Evolutionary conservation across 768 basidiomycete species (phyloP).

Genomic region (Auricularia auricula-judae): DNA sequence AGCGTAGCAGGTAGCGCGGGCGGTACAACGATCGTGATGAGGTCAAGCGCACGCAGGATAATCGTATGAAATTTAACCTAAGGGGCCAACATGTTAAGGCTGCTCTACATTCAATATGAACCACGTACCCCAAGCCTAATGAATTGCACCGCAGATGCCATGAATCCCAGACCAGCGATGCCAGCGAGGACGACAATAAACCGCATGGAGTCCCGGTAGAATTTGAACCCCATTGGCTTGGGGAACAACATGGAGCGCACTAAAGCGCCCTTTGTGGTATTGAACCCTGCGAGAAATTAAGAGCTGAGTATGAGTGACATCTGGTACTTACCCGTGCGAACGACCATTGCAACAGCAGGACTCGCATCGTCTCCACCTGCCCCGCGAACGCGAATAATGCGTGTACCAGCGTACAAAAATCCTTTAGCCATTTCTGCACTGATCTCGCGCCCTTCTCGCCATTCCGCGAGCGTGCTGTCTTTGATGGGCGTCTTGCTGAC

Average conservation of each 20-base stretch:
- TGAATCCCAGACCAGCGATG: slow-evolving; percentile 87
- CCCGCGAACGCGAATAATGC: slow-evolving; percentile 76
- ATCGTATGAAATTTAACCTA: slow-evolving; percentile 88
- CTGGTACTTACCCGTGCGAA: slow-evolving; percentile 57
- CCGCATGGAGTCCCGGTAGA: slow-evolving; percentile 83
- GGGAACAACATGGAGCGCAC: slow-evolving; percentile 98
- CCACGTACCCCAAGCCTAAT: slow-evolving; percentile 69
- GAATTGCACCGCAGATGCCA: slow-evolving; percentile 86
- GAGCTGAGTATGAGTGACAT: slow-evolving; percentile 3
- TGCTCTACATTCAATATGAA: not conserved
- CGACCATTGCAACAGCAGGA: slow-evolving; percentile 73
- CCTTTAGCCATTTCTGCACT: slow-evolving; percentile 59
- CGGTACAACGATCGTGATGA: slow-evolving; percentile 95
- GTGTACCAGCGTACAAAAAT: slow-evolving; percentile 85
- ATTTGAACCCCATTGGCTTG: slow-evolving; percentile 97
- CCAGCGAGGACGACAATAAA: slow-evolving; percentile 88
- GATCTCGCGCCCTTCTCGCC: slow-evolving; percentile 55
- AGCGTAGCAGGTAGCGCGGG: slow-evolving; percentile 95
- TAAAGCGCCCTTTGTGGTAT: slow-evolving; percentile 93
- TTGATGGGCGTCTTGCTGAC: slow-evolving; percentile 84
- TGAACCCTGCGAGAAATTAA: slow-evolving; percentile 46
- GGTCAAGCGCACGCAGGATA: slow-evolving; percentile 79
- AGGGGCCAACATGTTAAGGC: slow-evolving; percentile 1
- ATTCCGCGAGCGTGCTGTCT: slow-evolving; percentile 61
- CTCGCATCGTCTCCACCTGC: slow-evolving; percentile 41